Evolutionary conservation across 805 yeast genomes (phyloP).

Genomic region (Nakazawaea siamensis): DNA sequence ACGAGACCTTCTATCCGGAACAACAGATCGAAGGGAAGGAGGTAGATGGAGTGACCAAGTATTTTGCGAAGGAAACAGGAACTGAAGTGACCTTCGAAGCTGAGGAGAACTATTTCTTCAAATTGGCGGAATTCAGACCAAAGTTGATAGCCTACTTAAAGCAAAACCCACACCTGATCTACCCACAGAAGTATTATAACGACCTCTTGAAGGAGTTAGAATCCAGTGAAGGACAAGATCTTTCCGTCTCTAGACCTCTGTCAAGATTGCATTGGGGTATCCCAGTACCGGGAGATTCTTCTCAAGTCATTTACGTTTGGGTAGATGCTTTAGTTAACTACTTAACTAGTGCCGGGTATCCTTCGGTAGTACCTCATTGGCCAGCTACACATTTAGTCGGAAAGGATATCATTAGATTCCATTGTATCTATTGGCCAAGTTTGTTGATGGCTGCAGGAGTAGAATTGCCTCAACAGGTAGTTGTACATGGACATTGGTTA

Average conservation of each 20-base stretch:
- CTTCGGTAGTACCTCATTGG: constrained; percentile 22
- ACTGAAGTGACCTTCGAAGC: constrained; percentile 67
- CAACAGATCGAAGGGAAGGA: constrained; percentile 47
- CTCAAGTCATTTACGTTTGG: constrained; percentile 92
- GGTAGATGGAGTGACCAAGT: constrained; percentile 22
- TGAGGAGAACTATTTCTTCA: constrained; percentile 86
- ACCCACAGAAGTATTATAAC: constrained; percentile 49
- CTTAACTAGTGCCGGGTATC: constrained; percentile 63
- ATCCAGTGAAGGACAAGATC: constrained; percentile 42
- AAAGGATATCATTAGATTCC: constrained; percentile 85
- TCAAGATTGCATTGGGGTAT: constrained; percentile 84
- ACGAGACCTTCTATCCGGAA: constrained; percentile 90
- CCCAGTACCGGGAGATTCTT: constrained; percentile 69
- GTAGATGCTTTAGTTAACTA: constrained; percentile 90
- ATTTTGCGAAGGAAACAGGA: constrained; percentile 58
- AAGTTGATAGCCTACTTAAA: constrained; percentile 41
- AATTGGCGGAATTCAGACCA: constrained; percentile 51
- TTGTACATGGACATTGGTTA: constrained; percentile 94
- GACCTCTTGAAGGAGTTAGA: constrained; percentile 54
- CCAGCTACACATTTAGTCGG: constrained; percentile 76
- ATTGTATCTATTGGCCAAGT: constrained; percentile 91
- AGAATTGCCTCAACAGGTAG: constrained; percentile 60
- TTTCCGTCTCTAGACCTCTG: constrained; percentile 83
- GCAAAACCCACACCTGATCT: constrained; percentile 48
- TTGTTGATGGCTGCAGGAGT: constrained; percentile 77